phyloP scores from a whole-genome alignment of 768 basidiomycete genomes.

The Candolleomyces eurysporus region DNA sequence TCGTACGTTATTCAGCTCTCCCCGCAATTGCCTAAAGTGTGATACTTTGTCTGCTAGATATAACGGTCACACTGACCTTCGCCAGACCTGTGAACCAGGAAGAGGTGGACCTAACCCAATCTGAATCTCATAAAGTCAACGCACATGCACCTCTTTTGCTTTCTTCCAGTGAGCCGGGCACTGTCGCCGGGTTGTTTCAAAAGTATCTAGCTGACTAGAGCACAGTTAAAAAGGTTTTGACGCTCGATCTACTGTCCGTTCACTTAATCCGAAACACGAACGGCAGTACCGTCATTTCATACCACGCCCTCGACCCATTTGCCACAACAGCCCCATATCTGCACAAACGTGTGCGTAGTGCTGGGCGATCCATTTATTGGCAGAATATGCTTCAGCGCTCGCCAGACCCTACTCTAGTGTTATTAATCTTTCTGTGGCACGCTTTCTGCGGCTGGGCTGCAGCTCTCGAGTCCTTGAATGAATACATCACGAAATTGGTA shows the following conservation, averaged over 20 bases:
- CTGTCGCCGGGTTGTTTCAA: not conserved
- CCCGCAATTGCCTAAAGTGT: not conserved
- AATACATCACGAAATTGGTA: conserved; percentile 41
- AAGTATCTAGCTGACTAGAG: not conserved
- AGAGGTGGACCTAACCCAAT: not conserved
- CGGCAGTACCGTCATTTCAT: conserved; percentile 40
- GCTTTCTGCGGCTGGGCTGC: conserved; percentile 55
- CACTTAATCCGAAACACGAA: conserved; percentile 34
- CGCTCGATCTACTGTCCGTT: conserved; percentile 38
- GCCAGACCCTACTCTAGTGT: conserved; percentile 46
- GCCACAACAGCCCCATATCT: conserved; percentile 32
- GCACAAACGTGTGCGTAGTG: conserved; percentile 35
- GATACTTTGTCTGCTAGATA: conserved; percentile 30
- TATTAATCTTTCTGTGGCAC: conserved; percentile 49
- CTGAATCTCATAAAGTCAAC: not conserved
- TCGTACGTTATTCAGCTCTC: conserved; percentile 34
- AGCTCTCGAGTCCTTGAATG: conserved; percentile 43
- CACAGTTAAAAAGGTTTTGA: conserved; percentile 22
- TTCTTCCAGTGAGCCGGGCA: not conserved
- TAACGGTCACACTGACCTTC: conserved; percentile 50
- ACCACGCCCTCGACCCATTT: conserved; percentile 28
- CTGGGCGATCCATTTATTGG: conserved; percentile 38
- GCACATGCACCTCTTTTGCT: conserved; percentile 8
- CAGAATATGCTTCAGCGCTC: conserved; percentile 29
- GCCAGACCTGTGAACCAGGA: conserved; percentile 29